phyloP scores from a whole-genome alignment of 495 filamentous ascomycete species.

The Talaromyces ruber region DNA sequence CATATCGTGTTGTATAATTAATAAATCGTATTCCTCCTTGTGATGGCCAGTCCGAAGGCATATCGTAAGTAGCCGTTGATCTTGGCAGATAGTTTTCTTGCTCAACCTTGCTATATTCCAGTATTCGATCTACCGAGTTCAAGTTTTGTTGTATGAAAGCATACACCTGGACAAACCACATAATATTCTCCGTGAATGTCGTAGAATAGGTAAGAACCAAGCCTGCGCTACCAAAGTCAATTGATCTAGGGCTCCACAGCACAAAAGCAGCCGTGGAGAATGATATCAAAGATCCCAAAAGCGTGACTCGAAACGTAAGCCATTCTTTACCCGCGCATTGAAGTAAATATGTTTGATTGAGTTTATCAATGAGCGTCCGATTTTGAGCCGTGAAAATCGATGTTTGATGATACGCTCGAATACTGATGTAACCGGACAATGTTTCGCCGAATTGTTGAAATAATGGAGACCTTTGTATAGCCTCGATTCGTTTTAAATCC shows the following conservation, averaged over 20 bases:
- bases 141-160: conserved; percentile 63
- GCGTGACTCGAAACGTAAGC: conserved; percentile 87
- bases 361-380: conserved; percentile 74
- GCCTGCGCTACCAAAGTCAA: conserved; percentile 90
- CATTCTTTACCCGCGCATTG: conserved; percentile 94
- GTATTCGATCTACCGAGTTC: conserved; percentile 78
- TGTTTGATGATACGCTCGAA: conserved; percentile 92
- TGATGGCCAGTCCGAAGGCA: conserved; percentile 75
- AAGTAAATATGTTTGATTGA: conserved; percentile 89
- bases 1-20: conserved; percentile 67
- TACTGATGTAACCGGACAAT: conserved; percentile 85
- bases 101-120: conserved; percentile 67
- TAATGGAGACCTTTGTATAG: conserved; percentile 71
- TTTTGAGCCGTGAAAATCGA: conserved; percentile 89
- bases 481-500: conserved; percentile 68
- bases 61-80: conserved; percentile 28
- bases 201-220: conserved; percentile 95
- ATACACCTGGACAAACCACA: conserved; percentile 81
- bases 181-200: conserved; percentile 93
- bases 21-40: conserved; percentile 68
- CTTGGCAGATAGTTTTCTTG: conserved; percentile 48
- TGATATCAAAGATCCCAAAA: conserved; percentile 79
- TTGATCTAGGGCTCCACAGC: conserved; percentile 67
- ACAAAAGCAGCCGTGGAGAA: conserved; percentile 96
- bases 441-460: conserved; percentile 99